Evolutionary conservation across 768 basidiomycete species (phyloP), one percentile per base, ranked within the genome.

Genomic region (Hortiboletus campestris): DNA sequence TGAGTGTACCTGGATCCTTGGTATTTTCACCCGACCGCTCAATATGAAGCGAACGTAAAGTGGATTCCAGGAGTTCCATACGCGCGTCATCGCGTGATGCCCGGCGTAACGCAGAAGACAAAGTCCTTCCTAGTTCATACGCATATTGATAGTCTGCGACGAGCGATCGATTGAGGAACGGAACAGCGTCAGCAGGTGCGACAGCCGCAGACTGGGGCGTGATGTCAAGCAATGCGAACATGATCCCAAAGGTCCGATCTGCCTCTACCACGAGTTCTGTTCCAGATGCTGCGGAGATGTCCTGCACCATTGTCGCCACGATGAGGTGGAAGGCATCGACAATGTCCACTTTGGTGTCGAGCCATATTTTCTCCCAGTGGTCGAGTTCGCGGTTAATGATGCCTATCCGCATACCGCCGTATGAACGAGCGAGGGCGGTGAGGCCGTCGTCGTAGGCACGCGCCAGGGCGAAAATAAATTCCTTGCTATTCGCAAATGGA

Each of bases 111-210:
- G 78, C 76, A 6, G 72, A 70, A 14, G 76, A 63, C 28, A 91
- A 77, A 0, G 78, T 78, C 28, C 66, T 71, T 9, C 80, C 76
- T 13, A 91, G 74, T 46, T 82, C 76, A 67, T 90, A 88, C 2
- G 84, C 73, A 40, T 84, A 76, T 55, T 90, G 85, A 68, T 91
- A 90, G 63, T 92, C 90, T 7, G 78, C 79, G 12, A 92, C 70
- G 22, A 92, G 76, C 12, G 88, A 66, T 28, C 79, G 81, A 63
- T 89, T 82, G 57, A 89, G 78, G 72, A 89, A 91, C 4, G 84
- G 82, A 16, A 75, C 80, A 1, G 64, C 63, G 25, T 55, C 59
- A 20, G 38, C 51, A 46, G 63, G 49, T 36, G 67, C 67, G 7
- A 36, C 48, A 12, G 36, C 34, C n/a, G 46, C 45, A 50, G 44